Percentiles rank a stretch among this genome's conserved stretches.
Evolutionary conservation across 2,329 filamentous ascomycete genomes (phyloP).

Genomic region (Neopestalotiopsis clavispora): DNA sequence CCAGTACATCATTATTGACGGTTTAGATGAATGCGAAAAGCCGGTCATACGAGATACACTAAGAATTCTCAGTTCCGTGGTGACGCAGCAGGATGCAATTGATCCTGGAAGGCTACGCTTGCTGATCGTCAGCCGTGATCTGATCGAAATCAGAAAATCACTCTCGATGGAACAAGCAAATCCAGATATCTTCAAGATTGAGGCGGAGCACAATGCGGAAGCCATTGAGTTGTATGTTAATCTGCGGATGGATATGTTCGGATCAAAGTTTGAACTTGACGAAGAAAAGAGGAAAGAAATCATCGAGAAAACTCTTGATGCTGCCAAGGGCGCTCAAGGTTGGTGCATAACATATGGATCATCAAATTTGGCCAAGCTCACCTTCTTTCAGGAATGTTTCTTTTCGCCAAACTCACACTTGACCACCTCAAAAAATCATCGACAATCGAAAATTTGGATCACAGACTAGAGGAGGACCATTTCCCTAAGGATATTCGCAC

Average conservation of each 20-base stretch:
- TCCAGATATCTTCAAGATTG: slow-evolving; percentile 10
- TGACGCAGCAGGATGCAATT: slow-evolving; percentile 27
- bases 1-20: slow-evolving; percentile 48
- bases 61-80: slow-evolving; percentile 24
- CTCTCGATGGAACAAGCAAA: slow-evolving; percentile 22
- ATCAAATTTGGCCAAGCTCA: background rate
- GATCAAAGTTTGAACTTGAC: background rate
- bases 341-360: background rate
- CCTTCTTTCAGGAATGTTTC: slow-evolving; percentile 33
- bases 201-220: slow-evolving; percentile 24
- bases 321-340: slow-evolving; percentile 9
- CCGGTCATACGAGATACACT: slow-evolving; percentile 28
- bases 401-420: slow-evolving; percentile 37
- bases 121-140: slow-evolving; percentile 38
- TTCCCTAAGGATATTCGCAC: slow-evolving; percentile 23
- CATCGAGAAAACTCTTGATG: background rate
- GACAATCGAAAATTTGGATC: slow-evolving; percentile 23
- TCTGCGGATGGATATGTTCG: background rate
- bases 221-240: slow-evolving; percentile 35
- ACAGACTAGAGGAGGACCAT: slow-evolving; percentile 24
- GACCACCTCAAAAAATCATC: slow-evolving; percentile 31
- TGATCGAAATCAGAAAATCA: slow-evolving; percentile 30
- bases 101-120: slow-evolving; percentile 32
- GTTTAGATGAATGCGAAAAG: slow-evolving; percentile 45
- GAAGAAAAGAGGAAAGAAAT: background rate